phyloP scores from a whole-genome alignment of 1,284 basidiomycete genomes.

The Agroathelia rolfsii region DNA sequence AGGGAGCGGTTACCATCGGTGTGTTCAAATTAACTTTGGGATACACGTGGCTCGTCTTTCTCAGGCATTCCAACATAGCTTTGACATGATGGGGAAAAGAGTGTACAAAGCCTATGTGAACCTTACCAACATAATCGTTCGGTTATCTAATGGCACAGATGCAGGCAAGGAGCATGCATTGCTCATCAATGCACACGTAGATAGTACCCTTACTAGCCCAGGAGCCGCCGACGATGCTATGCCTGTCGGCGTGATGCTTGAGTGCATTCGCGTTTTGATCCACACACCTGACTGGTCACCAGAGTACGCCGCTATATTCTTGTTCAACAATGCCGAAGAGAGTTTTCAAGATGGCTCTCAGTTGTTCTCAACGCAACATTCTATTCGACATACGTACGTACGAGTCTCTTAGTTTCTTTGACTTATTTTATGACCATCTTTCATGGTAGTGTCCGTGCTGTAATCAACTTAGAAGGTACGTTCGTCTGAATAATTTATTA shows the following conservation, averaged over 20 bases:
- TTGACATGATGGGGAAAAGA: slow-evolving; percentile 77
- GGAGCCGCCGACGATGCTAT: slow-evolving; percentile 88
- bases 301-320: slow-evolving; percentile 75
- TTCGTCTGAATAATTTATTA: not conserved
- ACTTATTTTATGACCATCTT: too few relatives aligned
- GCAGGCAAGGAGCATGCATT: slow-evolving; percentile 74
- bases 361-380: slow-evolving; percentile 83
- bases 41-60: too few relatives aligned
- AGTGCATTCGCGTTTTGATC: slow-evolving; percentile 75
- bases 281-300: slow-evolving; percentile 68
- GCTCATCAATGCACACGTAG: slow-evolving; percentile 85
- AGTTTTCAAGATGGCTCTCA: slow-evolving; percentile 94
- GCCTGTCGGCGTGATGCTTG: slow-evolving; percentile 86
- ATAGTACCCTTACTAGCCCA: slow-evolving; percentile 71
- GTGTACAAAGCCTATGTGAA: slow-evolving; percentile 89
- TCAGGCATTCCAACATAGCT: too few relatives aligned
- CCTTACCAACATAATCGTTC: slow-evolving; percentile 83
- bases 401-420: slow-evolving; percentile 2
- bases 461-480: slow-evolving; percentile 85
- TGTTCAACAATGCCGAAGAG: slow-evolving; percentile 95
- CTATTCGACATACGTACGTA: slow-evolving; percentile 57
- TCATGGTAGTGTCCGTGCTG: slow-evolving; percentile 62
- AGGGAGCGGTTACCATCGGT: slow-evolving; percentile 80
- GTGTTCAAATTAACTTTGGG: too few relatives aligned
- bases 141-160: slow-evolving; percentile 74